These are phyloP conservation scores for Paecilomyces niveus DNA, from an alignment of 2,329 filamentous ascomycete species.

Conservation along the genomic window DNA sequence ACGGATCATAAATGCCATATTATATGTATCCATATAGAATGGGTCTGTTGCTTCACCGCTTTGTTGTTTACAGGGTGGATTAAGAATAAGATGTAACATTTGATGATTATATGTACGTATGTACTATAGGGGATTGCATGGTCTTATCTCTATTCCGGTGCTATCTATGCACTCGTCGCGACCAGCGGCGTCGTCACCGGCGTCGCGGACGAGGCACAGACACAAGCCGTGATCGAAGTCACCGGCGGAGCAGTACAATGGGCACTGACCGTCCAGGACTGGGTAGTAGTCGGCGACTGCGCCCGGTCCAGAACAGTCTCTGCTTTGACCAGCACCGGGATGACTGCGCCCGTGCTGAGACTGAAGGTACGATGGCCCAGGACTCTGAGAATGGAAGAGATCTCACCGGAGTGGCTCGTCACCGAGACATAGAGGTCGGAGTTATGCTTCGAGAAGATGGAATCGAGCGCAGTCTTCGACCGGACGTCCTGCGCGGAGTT, in stretches of 20 bases:
- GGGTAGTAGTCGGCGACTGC: constrained; percentile 9
- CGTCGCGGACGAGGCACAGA: constrained; percentile 21
- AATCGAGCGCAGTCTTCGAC: constrained; percentile 38
- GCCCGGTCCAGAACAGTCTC: constrained; percentile 15
- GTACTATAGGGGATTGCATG: too few species aligned
- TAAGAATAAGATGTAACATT: too few species aligned
- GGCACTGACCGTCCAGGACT: constrained; percentile 20
- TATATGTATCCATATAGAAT: too few species aligned
- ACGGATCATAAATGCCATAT: too few species aligned
- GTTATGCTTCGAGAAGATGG: constrained; percentile 41
- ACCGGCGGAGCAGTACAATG: constrained; percentile 28
- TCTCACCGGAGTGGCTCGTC: constrained; percentile 53
- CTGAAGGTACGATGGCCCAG: constrained; percentile 39
- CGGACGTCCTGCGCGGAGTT: constrained; percentile 41
- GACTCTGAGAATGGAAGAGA: constrained; percentile 43
- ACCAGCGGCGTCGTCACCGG: constrained; percentile 23
- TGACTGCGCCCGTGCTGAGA: constrained; percentile 42
- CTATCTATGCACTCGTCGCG: constrained; percentile 2
- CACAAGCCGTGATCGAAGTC: constrained; percentile 21
- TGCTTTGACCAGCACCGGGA: constrained; percentile 45
- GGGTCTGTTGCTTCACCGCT: too few species aligned
- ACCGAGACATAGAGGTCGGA: constrained; percentile 44
- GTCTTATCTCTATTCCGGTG: neutral
- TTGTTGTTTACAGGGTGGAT: too few species aligned
- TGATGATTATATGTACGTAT: neutral